A percentile compares a stretch with the other conserved stretches of the same genome.
phyloP scores from a whole-genome alignment of 345 rosid genomes.

The Ricinus communis region DNA sequence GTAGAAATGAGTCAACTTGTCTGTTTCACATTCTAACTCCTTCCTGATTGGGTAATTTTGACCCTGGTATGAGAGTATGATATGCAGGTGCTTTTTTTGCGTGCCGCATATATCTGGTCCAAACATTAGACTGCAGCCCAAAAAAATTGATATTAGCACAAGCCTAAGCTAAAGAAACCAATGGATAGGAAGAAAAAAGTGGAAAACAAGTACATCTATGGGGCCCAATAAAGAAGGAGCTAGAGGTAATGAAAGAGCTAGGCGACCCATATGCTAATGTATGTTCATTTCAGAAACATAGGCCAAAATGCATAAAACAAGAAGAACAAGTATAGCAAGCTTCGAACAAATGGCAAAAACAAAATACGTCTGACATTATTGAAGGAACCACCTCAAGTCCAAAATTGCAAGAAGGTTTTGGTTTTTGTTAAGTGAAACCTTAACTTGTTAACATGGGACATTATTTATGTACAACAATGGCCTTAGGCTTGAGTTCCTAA shows the following conservation, averaged over 20 bases:
- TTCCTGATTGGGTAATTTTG: conserved; percentile 89
- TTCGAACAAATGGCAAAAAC: not conserved
- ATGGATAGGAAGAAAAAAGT: not conserved
- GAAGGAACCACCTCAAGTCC: not conserved
- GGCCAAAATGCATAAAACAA: not conserved
- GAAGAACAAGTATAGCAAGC: not conserved
- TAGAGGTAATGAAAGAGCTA: no score
- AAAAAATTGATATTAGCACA: not conserved
- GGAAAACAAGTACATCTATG: not conserved
- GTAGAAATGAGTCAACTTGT: conserved; percentile 89
- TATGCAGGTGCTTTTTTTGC: conserved; percentile 87
- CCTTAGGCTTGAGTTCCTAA: no score
- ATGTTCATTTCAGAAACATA: not conserved
- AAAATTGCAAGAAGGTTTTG: not conserved
- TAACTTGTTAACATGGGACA: no score
- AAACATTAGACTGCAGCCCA: conserved; percentile 80
- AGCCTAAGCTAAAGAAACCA: not conserved
- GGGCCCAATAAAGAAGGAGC: no score
- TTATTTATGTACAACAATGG: no score
- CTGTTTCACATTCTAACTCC: conserved; percentile 90
- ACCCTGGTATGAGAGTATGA: conserved; percentile 86
- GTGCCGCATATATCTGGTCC: conserved; percentile 97
- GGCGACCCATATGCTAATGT: no score
- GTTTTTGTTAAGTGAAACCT: no score
- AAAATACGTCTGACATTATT: not conserved